Percentiles rank a stretch among this genome's conserved stretches.
These are phyloP conservation scores for Candida multigemmis DNA, from an alignment of 805 yeast species.

Conservation along the genomic window DNA sequence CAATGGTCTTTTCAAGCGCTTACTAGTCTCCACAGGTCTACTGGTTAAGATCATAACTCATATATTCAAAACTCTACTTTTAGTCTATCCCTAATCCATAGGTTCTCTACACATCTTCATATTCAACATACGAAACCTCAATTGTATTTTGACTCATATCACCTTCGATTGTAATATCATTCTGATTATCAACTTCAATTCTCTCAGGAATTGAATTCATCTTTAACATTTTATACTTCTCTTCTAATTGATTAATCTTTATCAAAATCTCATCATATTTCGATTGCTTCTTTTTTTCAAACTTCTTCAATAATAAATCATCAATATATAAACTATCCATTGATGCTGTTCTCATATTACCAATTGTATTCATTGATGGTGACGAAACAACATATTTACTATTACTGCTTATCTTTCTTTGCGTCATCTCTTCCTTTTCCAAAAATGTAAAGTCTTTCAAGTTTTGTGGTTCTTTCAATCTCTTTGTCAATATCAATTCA, in stretches of 20 bases:
- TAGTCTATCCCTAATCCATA: too few relatives aligned
- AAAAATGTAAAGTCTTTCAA: conserved; percentile 28
- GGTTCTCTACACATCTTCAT: too few relatives aligned
- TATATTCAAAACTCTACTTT: too few relatives aligned
- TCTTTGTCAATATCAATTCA: conserved; percentile 16
- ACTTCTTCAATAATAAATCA: conserved; percentile 19
- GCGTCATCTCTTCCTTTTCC: conserved; percentile 7
- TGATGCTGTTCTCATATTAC: conserved; percentile 27
- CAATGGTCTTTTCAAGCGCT: too few relatives aligned
- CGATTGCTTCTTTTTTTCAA: conserved; percentile 9
- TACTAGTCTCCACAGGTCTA: too few relatives aligned
- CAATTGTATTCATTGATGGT: conserved; percentile 23
- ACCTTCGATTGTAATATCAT: conserved; percentile 1
- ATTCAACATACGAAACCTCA: too few relatives aligned
- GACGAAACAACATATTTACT: conserved; percentile 11
- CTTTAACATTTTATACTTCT: conserved; percentile 3
- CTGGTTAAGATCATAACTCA: too few relatives aligned
- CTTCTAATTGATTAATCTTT: conserved; percentile 10
- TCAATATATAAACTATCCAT: conserved; percentile 29
- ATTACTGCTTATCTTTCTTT: conserved; percentile 1
- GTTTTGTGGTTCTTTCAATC: conserved; percentile 6
- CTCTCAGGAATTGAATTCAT: conserved; percentile 2
- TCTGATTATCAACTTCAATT: conserved; percentile 1
- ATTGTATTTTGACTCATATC: conserved; percentile 4
- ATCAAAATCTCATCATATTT: conserved; percentile 8